phyloP scores from a whole-genome alignment of 805 yeast species.

The Geotrichum ghanense region DNA sequence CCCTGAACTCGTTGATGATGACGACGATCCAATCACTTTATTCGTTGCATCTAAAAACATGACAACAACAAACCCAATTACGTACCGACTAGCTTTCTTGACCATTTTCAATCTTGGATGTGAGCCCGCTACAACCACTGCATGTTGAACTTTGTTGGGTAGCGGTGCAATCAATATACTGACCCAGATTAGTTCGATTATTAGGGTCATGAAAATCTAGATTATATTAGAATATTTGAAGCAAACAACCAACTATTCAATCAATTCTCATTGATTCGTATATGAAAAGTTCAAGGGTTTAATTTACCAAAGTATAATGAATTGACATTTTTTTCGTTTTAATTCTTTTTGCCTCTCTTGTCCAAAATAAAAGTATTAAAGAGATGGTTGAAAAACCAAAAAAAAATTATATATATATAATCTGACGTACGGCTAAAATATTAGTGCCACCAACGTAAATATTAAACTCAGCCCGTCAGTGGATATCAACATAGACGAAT shows the following conservation, averaged over 20 bases:
- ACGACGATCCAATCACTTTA: constrained; percentile 46
- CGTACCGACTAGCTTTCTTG: constrained; percentile 67
- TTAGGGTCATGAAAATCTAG: constrained; percentile 60
- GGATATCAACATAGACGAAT: no score
- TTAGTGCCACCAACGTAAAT: no score
- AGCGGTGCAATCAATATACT: constrained; percentile 73
- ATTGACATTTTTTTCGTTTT: background rate
- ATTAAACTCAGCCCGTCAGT: no score
- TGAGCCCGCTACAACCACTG: constrained; percentile 48
- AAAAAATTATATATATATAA: no score
- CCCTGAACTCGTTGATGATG: background rate
- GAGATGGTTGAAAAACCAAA: no score
- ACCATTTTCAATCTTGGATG: constrained; percentile 61
- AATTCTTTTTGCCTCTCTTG: no score
- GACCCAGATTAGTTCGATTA: constrained; percentile 69
- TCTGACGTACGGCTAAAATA: no score
- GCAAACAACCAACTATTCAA: background rate
- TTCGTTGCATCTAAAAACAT: constrained; percentile 83
- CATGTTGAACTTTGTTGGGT: constrained; percentile 63
- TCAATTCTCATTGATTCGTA: no score
- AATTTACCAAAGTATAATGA: background rate
- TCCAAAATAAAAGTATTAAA: no score
- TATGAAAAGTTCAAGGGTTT: background rate
- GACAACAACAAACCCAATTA: constrained; percentile 71
- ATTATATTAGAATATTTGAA: background rate